Conservation (phyloP, 495 filamentous ascomycete genomes). For the Trichoderma virens region DNA sequence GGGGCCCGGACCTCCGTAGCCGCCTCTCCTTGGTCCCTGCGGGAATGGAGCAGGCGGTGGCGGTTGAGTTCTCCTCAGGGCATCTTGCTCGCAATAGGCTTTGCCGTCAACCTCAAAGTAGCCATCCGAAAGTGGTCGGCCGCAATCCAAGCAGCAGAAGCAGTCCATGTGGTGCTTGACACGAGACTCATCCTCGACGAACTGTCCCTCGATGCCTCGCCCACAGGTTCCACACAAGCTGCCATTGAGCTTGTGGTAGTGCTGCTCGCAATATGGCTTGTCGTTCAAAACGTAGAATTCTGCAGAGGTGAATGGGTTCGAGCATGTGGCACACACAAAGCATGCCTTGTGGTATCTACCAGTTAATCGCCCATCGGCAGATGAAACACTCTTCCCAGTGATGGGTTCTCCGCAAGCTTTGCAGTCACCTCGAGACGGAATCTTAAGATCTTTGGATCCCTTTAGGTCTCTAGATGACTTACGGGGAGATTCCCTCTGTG, state of each 20-base stretch:
- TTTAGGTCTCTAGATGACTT: neutral
- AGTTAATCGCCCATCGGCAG: constrained; percentile 85
- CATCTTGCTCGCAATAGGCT: constrained; percentile 80
- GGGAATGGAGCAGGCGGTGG: constrained; percentile 20
- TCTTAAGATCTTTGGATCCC: neutral
- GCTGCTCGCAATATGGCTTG: constrained; percentile 79
- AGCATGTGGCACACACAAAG: constrained; percentile 85
- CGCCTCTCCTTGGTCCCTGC: constrained; percentile 28
- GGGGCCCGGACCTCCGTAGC: constrained; percentile 14
- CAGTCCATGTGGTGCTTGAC: constrained; percentile 83
- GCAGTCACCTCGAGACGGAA: constrained; percentile 60
- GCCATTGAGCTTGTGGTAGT: constrained; percentile 88
- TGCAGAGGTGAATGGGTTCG: constrained; percentile 70
- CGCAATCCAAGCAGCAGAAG: constrained; percentile 68
- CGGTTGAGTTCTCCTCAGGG: constrained; percentile 51
- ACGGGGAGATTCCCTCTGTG: neutral
- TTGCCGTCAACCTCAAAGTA: constrained; percentile 47
- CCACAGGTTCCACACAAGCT: constrained; percentile 76
- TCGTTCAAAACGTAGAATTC: constrained; percentile 92
- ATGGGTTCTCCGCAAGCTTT: constrained; percentile 74
- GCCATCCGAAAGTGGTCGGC: constrained; percentile 53
- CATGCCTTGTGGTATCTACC: constrained; percentile 91
- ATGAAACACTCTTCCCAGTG: constrained; percentile 85
- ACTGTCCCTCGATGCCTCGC: constrained; percentile 85
- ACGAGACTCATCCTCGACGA: constrained; percentile 72